phyloP scores from a whole-genome alignment of 1,284 basidiomycete genomes.

The Ceratobasidium papillatum region DNA sequence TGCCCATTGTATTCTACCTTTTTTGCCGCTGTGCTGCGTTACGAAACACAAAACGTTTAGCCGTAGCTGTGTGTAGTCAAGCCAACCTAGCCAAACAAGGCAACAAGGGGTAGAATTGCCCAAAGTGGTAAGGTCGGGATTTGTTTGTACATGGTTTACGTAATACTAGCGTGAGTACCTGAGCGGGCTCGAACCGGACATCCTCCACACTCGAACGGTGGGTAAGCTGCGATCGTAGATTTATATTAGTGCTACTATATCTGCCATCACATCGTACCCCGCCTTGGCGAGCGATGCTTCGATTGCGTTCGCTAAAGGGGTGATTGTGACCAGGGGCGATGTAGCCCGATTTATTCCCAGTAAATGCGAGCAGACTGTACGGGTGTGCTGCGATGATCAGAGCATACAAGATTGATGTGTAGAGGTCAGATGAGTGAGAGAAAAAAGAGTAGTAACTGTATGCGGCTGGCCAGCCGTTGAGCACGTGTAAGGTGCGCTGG shows the following conservation, averaged over 20 bases:
- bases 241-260: neutral
- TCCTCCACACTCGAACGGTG: neutral
- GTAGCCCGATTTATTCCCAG: constrained; percentile 6
- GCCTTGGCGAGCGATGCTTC: constrained; percentile 4
- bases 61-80: constrained; percentile 1
- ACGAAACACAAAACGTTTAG: constrained; percentile 15
- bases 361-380: neutral
- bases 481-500: constrained; percentile 41
- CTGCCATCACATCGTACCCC: neutral
- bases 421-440: neutral
- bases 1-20: constrained; percentile 34
- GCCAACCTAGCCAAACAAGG: neutral
- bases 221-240: neutral
- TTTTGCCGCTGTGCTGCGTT: constrained; percentile 22
- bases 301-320: neutral
- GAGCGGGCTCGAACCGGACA: constrained; percentile 1
- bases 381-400: neutral
- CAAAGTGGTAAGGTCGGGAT: constrained; percentile 4
- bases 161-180: neutral
- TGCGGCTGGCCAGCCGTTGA: constrained; percentile 4
- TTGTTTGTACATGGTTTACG: constrained; percentile 12
- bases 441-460: neutral
- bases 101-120: neutral
- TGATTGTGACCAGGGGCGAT: neutral
- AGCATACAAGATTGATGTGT: neutral